Evolutionary conservation across 1,139 yeast genomes (phyloP).

Genomic region (Magnusiomyces tetraspermus): DNA sequence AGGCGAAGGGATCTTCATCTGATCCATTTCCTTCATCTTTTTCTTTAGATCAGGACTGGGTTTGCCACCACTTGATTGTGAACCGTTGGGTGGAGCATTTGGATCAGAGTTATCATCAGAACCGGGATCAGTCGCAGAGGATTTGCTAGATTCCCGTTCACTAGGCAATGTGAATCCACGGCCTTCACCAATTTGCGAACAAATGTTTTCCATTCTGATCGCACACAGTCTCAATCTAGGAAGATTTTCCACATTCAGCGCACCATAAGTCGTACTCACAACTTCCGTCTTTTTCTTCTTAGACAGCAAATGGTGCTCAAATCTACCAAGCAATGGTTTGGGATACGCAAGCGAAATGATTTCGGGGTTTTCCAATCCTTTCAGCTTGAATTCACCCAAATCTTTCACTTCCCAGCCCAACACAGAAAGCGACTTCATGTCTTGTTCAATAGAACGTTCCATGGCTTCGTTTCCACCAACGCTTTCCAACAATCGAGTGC

Average conservation of each 20-base stretch:
- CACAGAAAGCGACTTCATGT: slow-evolving; percentile 54
- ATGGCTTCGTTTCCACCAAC: slow-evolving; percentile 52
- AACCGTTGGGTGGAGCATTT: slow-evolving; percentile 28
- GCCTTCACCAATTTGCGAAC: slow-evolving; percentile 7
- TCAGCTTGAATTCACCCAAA: slow-evolving; percentile 79
- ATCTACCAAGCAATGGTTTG: slow-evolving; percentile 22
- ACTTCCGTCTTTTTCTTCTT: slow-evolving; percentile 35
- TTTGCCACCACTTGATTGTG: no score
- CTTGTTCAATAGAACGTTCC: slow-evolving; percentile 59
- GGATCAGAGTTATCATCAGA: slow-evolving; percentile 16
- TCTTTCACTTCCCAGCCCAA: slow-evolving; percentile 63
- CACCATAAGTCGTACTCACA: slow-evolving; percentile 16
- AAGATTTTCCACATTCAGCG: neutral
- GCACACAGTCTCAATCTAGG: neutral
- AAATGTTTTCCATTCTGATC: slow-evolving; percentile 16
- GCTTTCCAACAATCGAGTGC: slow-evolving; percentile 41
- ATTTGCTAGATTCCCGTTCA: neutral
- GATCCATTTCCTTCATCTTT: neutral
- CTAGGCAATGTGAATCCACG: neutral
- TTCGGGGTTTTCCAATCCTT: slow-evolving; percentile 93
- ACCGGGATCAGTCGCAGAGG: neutral
- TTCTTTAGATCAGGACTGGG: no score
- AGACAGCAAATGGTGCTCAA: slow-evolving; percentile 6
- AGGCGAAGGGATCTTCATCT: neutral
- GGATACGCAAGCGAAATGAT: slow-evolving; percentile 75